Base-by-base conservation (phyloP, 108 stramenopile genomes). In the Seminavis robusta region DNA sequence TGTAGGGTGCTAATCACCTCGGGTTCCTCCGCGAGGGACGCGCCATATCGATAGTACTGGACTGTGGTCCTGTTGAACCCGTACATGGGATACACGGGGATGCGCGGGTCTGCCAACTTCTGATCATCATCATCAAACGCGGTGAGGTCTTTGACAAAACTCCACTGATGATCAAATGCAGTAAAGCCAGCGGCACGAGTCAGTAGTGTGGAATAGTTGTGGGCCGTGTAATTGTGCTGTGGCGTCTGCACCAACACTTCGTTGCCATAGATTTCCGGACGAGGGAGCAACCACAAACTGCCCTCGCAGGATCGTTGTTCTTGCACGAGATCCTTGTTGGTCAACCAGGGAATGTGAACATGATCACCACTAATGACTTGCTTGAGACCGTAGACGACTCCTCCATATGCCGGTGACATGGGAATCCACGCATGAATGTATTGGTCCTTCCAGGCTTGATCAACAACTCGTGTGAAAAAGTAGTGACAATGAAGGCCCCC, bases 221-320 rank as follows among this genome's bases (percentile, higher is more conserved):
- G n/a, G n/a, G n/a, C n/a, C 36, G 13, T 37, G 36, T 13, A 10
- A 10, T 37, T 13, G 11, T 37, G 9, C 13, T 37, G 11, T 10
- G 9, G 13, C 36, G 9, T 37, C 36, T 11, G 9, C 33, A 62
- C 20, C 4, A 19, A 10, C 9, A 25, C 30, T 23, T 62, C 39
- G 0, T 0, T 21, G 17, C 37, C 24, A 41, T 52, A 62, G 9
- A 53, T 2, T 5, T 53, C 23, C 28, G 21, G 24, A 13, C 20
- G 21, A 7, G 61, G 61, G 11, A 62, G 48, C 47, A 62, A 31
- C 61, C 61, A 62, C 34, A 53, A 52, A 52, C 53, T 62, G 50
- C 52, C 37, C 17, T 52, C 61, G 61, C 51, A 62, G 52, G 47
- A 49, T 0, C 61, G 48, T 52, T 62, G 61, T 33, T 62, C 61